These are phyloP conservation scores for Microdochium trichocladiopsis DNA, from an alignment of 2,329 filamentous ascomycete species.

Conservation along the genomic window DNA sequence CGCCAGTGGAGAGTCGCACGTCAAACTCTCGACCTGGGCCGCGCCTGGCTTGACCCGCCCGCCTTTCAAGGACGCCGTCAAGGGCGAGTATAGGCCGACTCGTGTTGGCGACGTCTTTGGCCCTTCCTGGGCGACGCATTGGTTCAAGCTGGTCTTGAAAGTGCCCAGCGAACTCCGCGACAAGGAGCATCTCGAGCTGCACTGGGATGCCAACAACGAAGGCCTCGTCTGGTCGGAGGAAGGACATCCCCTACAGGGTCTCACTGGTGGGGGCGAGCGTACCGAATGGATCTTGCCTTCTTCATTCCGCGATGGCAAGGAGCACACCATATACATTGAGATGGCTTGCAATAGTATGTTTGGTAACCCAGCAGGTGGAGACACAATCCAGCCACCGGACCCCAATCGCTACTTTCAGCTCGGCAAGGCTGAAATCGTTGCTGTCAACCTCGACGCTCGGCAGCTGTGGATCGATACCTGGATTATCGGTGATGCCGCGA, in stretches of 20 bases:
- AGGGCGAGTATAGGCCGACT: conserved; percentile 67
- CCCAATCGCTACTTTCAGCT: conserved; percentile 79
- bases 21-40: conserved; percentile 82
- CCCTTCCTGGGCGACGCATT: conserved; percentile 95
- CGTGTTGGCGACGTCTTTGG: conserved; percentile 75
- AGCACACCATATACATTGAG: conserved; percentile 89
- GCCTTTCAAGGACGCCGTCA: conserved; percentile 76
- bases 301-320: conserved; percentile 73
- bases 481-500: conserved; percentile 88
- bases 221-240: conserved; percentile 90
- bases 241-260: conserved; percentile 82
- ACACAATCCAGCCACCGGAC: conserved; percentile 80
- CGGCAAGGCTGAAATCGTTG: conserved; percentile 74
- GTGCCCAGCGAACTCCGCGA: conserved; percentile 66
- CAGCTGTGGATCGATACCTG: conserved; percentile 87
- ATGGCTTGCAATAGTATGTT: conserved; percentile 99
- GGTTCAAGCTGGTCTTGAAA: conserved; percentile 81
- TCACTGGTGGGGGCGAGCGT: conserved; percentile 85
- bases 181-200: conserved; percentile 83
- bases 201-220: conserved; percentile 94
- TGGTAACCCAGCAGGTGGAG: conserved; percentile 78
- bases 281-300: conserved; percentile 87
- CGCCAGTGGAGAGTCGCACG: conserved; percentile 62
- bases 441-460: conserved; percentile 78
- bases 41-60: conserved; percentile 74